Conservation (phyloP, 2,329 filamentous ascomycete species). For the Neofusicoccum sp. region DNA sequence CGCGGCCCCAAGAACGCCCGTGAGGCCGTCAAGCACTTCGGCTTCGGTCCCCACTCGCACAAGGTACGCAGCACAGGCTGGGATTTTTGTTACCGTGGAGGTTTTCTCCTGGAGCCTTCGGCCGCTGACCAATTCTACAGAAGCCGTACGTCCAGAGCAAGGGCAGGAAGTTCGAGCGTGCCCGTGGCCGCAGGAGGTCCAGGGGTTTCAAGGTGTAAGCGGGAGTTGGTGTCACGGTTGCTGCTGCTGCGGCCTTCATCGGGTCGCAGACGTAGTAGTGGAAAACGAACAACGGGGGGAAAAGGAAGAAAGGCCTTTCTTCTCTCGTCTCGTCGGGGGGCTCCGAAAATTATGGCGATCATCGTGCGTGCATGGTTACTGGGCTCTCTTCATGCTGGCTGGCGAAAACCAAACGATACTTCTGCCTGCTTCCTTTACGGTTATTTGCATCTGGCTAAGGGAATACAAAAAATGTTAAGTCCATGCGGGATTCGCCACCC, state of each 20-base stretch:
- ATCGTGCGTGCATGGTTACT: constrained; percentile 21
- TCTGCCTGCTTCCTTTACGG: constrained; percentile 20
- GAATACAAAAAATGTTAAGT: constrained; percentile 23
- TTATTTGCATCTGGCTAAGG: constrained; percentile 22
- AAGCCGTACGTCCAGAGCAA: constrained; percentile 98
- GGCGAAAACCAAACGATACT: constrained; percentile 16
- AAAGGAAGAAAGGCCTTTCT: constrained; percentile 14
- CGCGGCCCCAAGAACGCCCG: constrained; percentile 97
- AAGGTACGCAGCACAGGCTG: constrained; percentile 64
- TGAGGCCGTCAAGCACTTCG: constrained; percentile 99
- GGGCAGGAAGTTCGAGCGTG: constrained; percentile 99
- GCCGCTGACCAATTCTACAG: constrained; percentile 49
- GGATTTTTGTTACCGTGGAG: constrained; percentile 24
- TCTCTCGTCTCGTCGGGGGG: constrained; percentile 12
- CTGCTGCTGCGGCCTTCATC: not conserved
- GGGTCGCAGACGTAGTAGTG: not conserved
- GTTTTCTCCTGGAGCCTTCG: not conserved
- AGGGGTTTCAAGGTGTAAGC: constrained; percentile 99
- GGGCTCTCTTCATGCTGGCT: constrained; percentile 20
- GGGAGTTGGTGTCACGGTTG: constrained; percentile 25
- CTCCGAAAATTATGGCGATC: constrained; percentile 20
- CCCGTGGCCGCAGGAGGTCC: constrained; percentile 97
- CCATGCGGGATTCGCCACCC: constrained; percentile 21
- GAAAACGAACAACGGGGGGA: not conserved
- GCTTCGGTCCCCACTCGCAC: constrained; percentile 95